A percentile compares a stretch with the other conserved stretches of the same genome.
These are phyloP conservation scores for Colletotrichum tamarilloi DNA, from an alignment of 2,329 filamentous ascomycete species.

Conservation along the genomic window DNA sequence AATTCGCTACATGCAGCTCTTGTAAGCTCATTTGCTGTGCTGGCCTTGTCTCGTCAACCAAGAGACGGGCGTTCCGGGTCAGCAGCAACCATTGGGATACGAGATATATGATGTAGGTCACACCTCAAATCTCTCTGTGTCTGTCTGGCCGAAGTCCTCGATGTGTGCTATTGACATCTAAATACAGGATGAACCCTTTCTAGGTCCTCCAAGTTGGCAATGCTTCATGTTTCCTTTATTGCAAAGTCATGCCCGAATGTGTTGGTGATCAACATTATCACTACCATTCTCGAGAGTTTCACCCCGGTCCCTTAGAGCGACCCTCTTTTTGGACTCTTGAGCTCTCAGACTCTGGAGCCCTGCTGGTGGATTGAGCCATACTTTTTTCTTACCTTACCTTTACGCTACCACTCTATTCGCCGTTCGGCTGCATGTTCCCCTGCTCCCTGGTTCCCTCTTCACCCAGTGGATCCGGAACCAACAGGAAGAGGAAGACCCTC, in stretches of 20 bases:
- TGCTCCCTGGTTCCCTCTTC: constrained; percentile 4
- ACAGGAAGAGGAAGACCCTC: constrained; percentile 3
- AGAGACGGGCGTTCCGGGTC: constrained; percentile 8
- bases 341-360: constrained; percentile 4
- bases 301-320: neutral
- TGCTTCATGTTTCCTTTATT: neutral
- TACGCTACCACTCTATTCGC: constrained; percentile 8
- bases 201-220: neutral
- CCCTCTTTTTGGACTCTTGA: neutral
- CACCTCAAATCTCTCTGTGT: neutral
- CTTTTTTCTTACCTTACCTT: neutral
- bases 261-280: constrained; percentile 29
- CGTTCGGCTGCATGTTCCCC: constrained; percentile 1
- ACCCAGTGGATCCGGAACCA: constrained; percentile 21
- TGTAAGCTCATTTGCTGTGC: neutral
- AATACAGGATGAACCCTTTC: neutral
- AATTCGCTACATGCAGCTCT: neutral
- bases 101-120: neutral
- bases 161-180: neutral
- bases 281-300: constrained; percentile 12
- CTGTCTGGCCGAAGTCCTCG: too few species aligned
- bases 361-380: constrained; percentile 15
- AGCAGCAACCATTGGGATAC: neutral
- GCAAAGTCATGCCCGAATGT: constrained; percentile 16
- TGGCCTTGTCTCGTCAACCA: neutral